Base-by-base conservation (phyloP, 345 rosid genomes). In the Eucalyptus regnans region DNA sequence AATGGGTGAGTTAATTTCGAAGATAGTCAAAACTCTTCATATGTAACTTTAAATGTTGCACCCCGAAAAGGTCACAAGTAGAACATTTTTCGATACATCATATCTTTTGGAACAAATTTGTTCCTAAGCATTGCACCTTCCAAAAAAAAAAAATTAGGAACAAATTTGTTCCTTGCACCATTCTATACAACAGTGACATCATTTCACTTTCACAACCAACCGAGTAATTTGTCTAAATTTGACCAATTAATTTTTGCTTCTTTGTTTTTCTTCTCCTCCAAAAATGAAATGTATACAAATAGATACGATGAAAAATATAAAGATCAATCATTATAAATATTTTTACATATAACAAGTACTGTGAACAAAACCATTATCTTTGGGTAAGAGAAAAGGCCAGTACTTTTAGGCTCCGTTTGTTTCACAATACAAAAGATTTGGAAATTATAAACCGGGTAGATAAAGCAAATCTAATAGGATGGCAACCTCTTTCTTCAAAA, bases 341-440 rank as follows among this genome's bases (percentile, higher is more conserved):
- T 23, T 23, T 56, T 3, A 50, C 22, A 8, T 9, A 54, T 18
- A 17, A 51, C 56, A 51, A 17, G 22, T 51, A 51, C 20, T 6
- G 22, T 51, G 22, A 51, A 17, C 4, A 5, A 56, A 4, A 56
- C 62, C 62, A 23, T 23, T 56, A 56, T 56, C 13, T 23, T 9
- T 56, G 62, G 29, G 3, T 4, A 56, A 56, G 29, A 56, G 62
- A 56, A 56, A 56, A 56, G 5, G 29, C 62, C 1, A 23, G 3
- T 23, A 56, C 3, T 4, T 13, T 23, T 8, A 56, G 62, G 29
- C 29, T 23, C 3, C 5, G 6, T 9, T 23, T 56, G 29, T 56
- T 56, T 56, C 12, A 0, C 0, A 2, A 56, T 22, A 56, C 12
- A 0, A 23, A 23, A 56, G 27, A 56, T 22, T 23, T 10, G 6